phyloP scores from a whole-genome alignment of 2,329 filamentous ascomycete species.

The Penicillium concentricum region DNA sequence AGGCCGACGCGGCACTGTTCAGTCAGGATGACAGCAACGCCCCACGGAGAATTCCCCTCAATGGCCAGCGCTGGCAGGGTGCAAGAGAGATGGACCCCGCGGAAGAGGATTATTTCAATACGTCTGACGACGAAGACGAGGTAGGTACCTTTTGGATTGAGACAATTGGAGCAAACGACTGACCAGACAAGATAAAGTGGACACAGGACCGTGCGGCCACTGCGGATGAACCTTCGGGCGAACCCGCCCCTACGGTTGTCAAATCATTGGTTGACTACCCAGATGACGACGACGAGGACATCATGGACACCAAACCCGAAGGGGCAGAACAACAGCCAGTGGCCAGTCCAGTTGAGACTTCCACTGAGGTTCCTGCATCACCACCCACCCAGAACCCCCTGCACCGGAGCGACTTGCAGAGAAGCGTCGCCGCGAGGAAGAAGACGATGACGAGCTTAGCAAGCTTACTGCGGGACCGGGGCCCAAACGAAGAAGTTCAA shows the following conservation, averaged over 20 bases:
- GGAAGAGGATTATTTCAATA: slow-evolving; percentile 93
- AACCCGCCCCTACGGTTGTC: slow-evolving; percentile 56
- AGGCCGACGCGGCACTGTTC: slow-evolving; percentile 64
- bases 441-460: slow-evolving; percentile 88
- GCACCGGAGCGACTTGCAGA: slow-evolving; percentile 74
- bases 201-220: slow-evolving; percentile 38
- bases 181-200: slow-evolving; percentile 27
- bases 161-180: not conserved
- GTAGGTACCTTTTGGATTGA: slow-evolving; percentile 23
- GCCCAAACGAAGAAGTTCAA: slow-evolving; percentile 48
- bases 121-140: slow-evolving; percentile 80
- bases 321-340: slow-evolving; percentile 26
- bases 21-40: slow-evolving; percentile 66
- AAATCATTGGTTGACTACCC: slow-evolving; percentile 88
- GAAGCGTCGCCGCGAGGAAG: slow-evolving; percentile 81
- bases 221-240: slow-evolving; percentile 52
- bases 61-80: slow-evolving; percentile 63
- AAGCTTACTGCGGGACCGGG: slow-evolving; percentile 63
- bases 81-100: slow-evolving; percentile 80
- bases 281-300: slow-evolving; percentile 80
- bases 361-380: slow-evolving; percentile 29
- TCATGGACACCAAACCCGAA: slow-evolving; percentile 57
- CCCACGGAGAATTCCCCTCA: slow-evolving; percentile 47
- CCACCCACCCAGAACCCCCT: slow-evolving; percentile 41
- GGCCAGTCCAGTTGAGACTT: slow-evolving; percentile 24